These are phyloP conservation scores for Apodospora peruviana DNA, from an alignment of 495 filamentous ascomycete genomes.

Conservation along the genomic window DNA sequence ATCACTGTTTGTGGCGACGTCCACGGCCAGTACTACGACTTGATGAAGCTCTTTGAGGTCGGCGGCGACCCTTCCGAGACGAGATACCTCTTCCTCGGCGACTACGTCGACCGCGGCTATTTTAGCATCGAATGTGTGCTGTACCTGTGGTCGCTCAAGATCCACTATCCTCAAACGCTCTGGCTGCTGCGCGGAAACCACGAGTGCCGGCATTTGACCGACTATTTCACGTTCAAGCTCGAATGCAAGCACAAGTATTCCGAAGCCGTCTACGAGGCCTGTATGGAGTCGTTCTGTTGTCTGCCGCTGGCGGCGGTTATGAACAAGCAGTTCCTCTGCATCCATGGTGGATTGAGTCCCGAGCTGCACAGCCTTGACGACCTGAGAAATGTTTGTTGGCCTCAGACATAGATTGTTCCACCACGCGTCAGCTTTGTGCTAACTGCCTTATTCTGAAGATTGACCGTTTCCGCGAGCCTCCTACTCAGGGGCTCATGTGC, in stretches of 20 bases:
- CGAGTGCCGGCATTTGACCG: slow-evolving; percentile 96
- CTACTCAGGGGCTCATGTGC: slow-evolving; percentile 97
- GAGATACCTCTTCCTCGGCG: slow-evolving; percentile 91
- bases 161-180: slow-evolving; percentile 96
- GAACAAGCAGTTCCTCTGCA: slow-evolving; percentile 99
- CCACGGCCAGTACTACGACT: slow-evolving; percentile 96
- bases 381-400: slow-evolving; percentile 65
- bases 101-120: slow-evolving; percentile 97
- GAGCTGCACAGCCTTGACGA: slow-evolving; percentile 95
- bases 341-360: slow-evolving; percentile 92
- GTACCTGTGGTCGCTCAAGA: slow-evolving; percentile 96
- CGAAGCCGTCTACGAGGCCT: slow-evolving; percentile 92
- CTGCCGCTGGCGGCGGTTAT: slow-evolving; percentile 93
- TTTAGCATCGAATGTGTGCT: slow-evolving; percentile 99
- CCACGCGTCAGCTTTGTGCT: too few species aligned
- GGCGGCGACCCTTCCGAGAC: slow-evolving; percentile 96
- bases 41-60: slow-evolving; percentile 99
- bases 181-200: slow-evolving; percentile 97
- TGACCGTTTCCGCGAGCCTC: slow-evolving; percentile 94
- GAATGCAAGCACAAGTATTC: slow-evolving; percentile 99
- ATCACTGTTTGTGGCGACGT: slow-evolving; percentile 99
- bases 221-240: slow-evolving; percentile 99
- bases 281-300: slow-evolving; percentile 95
- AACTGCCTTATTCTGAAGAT: slow-evolving; percentile 52
- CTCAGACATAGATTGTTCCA: background rate